phyloP scores from a whole-genome alignment of 441 rosid genomes.

The Biscutella auriculata region DNA sequence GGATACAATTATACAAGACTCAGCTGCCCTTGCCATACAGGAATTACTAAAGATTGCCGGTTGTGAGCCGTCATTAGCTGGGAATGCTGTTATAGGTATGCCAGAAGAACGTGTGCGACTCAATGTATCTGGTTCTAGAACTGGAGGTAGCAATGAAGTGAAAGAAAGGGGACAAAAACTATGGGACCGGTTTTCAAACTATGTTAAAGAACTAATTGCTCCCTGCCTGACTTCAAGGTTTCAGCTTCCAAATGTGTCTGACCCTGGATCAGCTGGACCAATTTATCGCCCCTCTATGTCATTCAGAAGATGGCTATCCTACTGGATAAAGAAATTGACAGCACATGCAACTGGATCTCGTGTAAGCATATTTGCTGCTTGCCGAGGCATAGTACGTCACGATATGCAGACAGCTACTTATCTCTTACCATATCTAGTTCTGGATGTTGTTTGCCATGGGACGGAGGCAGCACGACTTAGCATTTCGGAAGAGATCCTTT shows the following conservation, averaged over 20 bases:
- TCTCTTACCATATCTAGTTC: constrained; percentile 88
- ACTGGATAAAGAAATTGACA: constrained; percentile 84
- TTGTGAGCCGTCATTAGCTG: constrained; percentile 91
- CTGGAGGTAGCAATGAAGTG: constrained; percentile 33
- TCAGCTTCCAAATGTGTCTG: constrained; percentile 85
- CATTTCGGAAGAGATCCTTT: constrained; percentile 79
- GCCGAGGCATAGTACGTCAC: constrained; percentile 96
- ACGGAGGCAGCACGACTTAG: constrained; percentile 75
- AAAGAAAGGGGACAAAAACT: constrained; percentile 77
- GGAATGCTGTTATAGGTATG: constrained; percentile 39
- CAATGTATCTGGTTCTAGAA: constrained; percentile 25
- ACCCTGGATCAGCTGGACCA: constrained; percentile 65
- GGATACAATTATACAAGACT: constrained; percentile 88
- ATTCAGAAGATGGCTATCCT: constrained; percentile 90
- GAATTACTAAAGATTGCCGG: constrained; percentile 96
- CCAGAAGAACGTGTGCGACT: constrained; percentile 30
- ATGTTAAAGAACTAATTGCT: constrained; percentile 93
- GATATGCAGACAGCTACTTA: constrained; percentile 91
- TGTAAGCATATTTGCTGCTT: constrained; percentile 78
- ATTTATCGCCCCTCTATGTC: constrained; percentile 92
- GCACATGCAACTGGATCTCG: constrained; percentile 88
- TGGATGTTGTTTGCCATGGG: constrained; percentile 87
- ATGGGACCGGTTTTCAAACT: constrained; percentile 92
- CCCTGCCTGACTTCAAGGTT: constrained; percentile 96
- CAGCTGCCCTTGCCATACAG: constrained; percentile 98